Conservation (phyloP, 208 protist species). For the Blastocrithidia nonstop region DNA sequence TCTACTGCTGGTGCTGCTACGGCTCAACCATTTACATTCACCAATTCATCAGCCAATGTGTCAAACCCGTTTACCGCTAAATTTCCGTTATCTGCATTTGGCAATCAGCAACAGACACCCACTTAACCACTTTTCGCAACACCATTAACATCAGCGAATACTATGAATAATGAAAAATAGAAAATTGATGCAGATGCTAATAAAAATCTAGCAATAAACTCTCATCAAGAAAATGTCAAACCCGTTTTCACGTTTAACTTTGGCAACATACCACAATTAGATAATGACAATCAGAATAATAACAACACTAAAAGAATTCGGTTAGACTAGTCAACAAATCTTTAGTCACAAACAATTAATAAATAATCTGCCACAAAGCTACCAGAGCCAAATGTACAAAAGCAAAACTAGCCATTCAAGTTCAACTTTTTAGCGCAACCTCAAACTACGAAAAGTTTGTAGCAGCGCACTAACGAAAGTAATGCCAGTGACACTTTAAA, state of each 20-base stretch:
- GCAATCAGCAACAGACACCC: too few species aligned
- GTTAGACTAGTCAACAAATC: constrained; percentile 5
- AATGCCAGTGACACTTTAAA: too few species aligned
- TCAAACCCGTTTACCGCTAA: too few species aligned
- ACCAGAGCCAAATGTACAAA: neutral
- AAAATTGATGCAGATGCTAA: neutral
- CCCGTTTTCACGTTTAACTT: constrained; percentile 7
- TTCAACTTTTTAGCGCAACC: too few species aligned
- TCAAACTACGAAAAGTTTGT: too few species aligned
- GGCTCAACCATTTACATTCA: too few species aligned
- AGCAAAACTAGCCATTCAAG: constrained; percentile 3
- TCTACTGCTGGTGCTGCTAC: too few species aligned
- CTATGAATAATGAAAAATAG: neutral
- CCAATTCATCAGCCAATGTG: too few species aligned
- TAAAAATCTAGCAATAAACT: too few species aligned
- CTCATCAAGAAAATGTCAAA: neutral
- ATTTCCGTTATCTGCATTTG: too few species aligned
- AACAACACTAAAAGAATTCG: neutral
- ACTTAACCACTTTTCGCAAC: too few species aligned
- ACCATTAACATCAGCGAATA: too few species aligned
- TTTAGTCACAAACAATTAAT: neutral
- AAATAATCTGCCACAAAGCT: constrained; percentile 1
- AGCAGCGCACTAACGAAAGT: neutral
- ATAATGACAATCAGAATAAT: neutral
- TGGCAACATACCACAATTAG: neutral